Base-by-base conservation (phyloP, 495 filamentous ascomycete genomes). In the Trichocladium uniseriatum region DNA sequence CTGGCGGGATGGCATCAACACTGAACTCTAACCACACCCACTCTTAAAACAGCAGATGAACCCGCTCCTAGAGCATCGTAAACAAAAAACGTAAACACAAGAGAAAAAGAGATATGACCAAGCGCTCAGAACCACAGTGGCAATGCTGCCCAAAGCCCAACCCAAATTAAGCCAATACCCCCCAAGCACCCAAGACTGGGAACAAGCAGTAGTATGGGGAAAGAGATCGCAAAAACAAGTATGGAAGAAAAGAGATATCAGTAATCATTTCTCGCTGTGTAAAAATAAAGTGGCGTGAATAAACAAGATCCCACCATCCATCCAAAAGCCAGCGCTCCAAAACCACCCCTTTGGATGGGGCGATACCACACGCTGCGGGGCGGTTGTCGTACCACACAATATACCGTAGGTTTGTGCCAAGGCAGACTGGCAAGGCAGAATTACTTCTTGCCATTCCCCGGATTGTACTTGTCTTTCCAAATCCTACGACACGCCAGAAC, bases 381-480 rank as follows among this genome's bases (percentile, higher is more conserved):
- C n/a, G n/a, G n/a, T n/a, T n/a, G n/a, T n/a, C n/a, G n/a, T n/a
- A n/a, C n/a, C n/a, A n/a, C n/a, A n/a, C n/a, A n/a, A n/a, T n/a
- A n/a, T n/a, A n/a, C n/a, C n/a, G n/a, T n/a, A n/a, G n/a, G n/a
- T n/a, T n/a, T n/a, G n/a, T n/a, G n/a, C n/a, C n/a, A n/a, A 21
- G 5, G 13, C 14, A 29, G 5, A 19, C 28, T 20, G 9, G 24
- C 20, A 39, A 22, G 37, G 6, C 15, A 19, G 35, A 31, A 43
- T 52, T 66, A 67, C 53, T 68, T 70, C 55, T 70, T 70, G 59
- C 61, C 59, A 56, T 74, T 68, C 66, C 62, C 83, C 72, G 53
- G 87, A 61, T 86, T 79, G 68, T 95, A 95, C 67, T 95, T 95
- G 40, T 91, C 86, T 64, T 95, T 95, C 89, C 89, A 94, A 53